phyloP scores from a whole-genome alignment of 2,329 filamentous ascomycete genomes.

The Stagonosporopsis cucurbitacearum region DNA sequence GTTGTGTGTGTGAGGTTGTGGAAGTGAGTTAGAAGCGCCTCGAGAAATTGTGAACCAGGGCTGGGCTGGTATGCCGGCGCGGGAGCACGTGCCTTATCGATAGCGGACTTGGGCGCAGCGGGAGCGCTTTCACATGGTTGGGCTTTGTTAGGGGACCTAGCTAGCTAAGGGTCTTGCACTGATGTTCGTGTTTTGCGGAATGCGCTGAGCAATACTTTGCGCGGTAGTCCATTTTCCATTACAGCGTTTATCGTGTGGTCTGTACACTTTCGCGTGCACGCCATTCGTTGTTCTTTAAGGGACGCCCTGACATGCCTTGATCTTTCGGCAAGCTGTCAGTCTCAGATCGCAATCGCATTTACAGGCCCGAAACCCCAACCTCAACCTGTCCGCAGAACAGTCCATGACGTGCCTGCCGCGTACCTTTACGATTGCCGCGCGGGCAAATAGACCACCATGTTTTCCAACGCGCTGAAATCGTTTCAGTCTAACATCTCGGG shows the following conservation, averaged over 20 bases:
- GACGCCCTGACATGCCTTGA: constrained; percentile 27
- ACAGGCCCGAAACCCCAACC: constrained; percentile 21
- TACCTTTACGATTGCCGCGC: constrained; percentile 29
- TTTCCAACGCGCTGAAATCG: constrained; percentile 86
- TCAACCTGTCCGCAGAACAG: constrained; percentile 23
- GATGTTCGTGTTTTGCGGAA: constrained; percentile 1
- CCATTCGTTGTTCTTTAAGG: constrained; percentile 4
- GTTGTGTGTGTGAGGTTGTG: not conserved
- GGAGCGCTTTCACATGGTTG: constrained; percentile 12
- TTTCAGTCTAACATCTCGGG: constrained; percentile 91
- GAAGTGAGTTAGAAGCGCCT: not conserved
- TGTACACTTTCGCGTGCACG: not conserved
- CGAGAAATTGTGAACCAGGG: constrained; percentile 17
- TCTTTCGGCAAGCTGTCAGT: constrained; percentile 27
- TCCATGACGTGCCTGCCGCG: constrained; percentile 39
- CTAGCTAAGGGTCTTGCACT: constrained; percentile 6
- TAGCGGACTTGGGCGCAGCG: not conserved
- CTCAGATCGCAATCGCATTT: constrained; percentile 26
- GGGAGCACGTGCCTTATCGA: constrained; percentile 18
- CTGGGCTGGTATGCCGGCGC: constrained; percentile 9
- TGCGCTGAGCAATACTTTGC: not conserved
- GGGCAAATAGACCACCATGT: constrained; percentile 67
- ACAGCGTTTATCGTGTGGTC: not conserved
- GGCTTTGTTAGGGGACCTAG: constrained; percentile 7
- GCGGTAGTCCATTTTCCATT: not conserved